Conservation (phyloP, 208 protist genomes). For the Crithidia bombi region DNA sequence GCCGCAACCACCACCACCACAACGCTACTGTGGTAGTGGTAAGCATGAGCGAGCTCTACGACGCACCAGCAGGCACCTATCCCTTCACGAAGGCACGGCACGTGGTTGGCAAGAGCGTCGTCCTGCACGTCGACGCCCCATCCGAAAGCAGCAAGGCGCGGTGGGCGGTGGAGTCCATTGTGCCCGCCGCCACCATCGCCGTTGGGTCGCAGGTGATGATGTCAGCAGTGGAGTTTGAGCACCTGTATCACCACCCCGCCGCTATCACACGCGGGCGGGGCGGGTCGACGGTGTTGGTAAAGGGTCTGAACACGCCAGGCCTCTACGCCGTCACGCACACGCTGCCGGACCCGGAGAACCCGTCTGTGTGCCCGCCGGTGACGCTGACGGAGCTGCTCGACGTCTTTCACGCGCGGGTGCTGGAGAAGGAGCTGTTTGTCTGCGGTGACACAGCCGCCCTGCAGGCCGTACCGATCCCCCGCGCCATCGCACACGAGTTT, state of each 20-base stretch:
- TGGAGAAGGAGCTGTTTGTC: constrained; percentile 66
- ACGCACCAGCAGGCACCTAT: constrained; percentile 14
- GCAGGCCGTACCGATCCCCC: constrained; percentile 68
- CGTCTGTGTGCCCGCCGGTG: constrained; percentile 63
- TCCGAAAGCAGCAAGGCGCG: constrained; percentile 24
- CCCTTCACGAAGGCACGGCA: constrained; percentile 35
- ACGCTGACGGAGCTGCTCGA: constrained; percentile 63
- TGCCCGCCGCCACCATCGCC: constrained; percentile 32
- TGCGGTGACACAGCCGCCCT: constrained; percentile 72
- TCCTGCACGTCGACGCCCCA: constrained; percentile 72
- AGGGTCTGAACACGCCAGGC: constrained; percentile 60
- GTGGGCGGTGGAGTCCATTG: constrained; percentile 50
- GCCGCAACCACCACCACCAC: neutral
- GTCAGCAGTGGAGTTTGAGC: constrained; percentile 51
- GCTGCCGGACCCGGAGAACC: constrained; percentile 69
- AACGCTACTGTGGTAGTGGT: neutral
- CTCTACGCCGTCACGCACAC: constrained; percentile 77
- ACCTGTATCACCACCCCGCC: constrained; percentile 45
- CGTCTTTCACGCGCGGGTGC: constrained; percentile 76
- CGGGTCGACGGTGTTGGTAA: constrained; percentile 66
- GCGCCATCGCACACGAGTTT: constrained; percentile 67
- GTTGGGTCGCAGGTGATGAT: constrained; percentile 51
- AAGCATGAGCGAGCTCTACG: constrained; percentile 30
- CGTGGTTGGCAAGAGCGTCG: constrained; percentile 59
- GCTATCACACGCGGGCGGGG: constrained; percentile 45